Conservation (phyloP, 192 early-diverging fungal genomes). For the Podila horticola region DNA sequence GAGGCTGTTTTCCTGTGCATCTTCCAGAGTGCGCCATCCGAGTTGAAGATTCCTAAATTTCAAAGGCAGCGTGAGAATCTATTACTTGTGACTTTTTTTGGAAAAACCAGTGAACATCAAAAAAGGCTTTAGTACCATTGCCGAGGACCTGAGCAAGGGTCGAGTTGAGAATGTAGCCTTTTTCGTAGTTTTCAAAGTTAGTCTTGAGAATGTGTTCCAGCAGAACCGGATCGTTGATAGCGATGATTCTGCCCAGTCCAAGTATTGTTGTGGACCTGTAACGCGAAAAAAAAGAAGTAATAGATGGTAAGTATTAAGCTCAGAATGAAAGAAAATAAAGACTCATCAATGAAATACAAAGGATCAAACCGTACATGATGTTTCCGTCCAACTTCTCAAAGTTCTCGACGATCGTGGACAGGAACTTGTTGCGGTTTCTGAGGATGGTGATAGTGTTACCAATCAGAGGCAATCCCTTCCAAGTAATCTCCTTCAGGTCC, state of each 20-base stretch:
- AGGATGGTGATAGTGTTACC: slow-evolving; percentile 35
- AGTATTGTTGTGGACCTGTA: slow-evolving; percentile 39
- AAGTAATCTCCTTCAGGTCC: slow-evolving; percentile 25
- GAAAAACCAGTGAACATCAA: neutral
- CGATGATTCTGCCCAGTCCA: slow-evolving; percentile 45
- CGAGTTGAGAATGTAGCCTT: slow-evolving; percentile 28
- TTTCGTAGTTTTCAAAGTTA: slow-evolving; percentile 53
- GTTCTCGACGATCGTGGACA: slow-evolving; percentile 3
- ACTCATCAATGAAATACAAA: neutral
- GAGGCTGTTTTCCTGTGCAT: slow-evolving; percentile 47
- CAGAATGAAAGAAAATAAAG: neutral
- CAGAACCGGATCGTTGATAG: slow-evolving; percentile 33
- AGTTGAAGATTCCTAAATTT: slow-evolving; percentile 43
- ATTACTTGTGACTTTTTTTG: neutral
- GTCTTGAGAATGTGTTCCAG: slow-evolving; percentile 52
- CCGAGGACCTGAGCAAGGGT: slow-evolving; percentile 38
- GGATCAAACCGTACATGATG: slow-evolving; percentile 46
- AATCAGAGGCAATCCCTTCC: slow-evolving; percentile 43
- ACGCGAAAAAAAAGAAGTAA: neutral
- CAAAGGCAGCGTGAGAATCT: neutral
- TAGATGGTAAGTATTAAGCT: neutral
- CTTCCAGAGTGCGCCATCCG: slow-evolving; percentile 44
- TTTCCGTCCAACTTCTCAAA: slow-evolving; percentile 11
- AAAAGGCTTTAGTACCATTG: slow-evolving; percentile 28
- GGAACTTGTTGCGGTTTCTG: slow-evolving; percentile 19